Conservation (phyloP, 495 filamentous ascomycete species). For the Podospora fimiseda region DNA sequence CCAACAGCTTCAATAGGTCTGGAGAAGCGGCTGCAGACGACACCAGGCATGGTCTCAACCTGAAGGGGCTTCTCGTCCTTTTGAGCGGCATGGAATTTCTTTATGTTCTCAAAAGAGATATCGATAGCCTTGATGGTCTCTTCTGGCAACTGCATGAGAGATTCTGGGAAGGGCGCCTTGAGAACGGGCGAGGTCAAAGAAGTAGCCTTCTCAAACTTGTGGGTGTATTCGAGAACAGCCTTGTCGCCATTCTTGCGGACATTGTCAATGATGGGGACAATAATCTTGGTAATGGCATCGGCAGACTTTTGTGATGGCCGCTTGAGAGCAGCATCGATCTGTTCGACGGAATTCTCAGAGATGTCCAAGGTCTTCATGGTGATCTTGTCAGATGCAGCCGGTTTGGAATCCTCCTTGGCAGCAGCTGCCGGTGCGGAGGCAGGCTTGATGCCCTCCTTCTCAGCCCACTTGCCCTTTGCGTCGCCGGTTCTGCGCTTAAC, state of each 20-base stretch:
- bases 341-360: constrained; percentile 48
- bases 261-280: constrained; percentile 83
- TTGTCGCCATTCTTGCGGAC: constrained; percentile 76
- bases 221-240: constrained; percentile 82
- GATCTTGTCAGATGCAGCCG: constrained; percentile 57
- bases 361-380: constrained; percentile 75
- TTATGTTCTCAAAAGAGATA: constrained; percentile 85
- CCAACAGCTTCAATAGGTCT: constrained; percentile 90
- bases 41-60: constrained; percentile 96
- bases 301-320: constrained; percentile 89
- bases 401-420: constrained; percentile 34
- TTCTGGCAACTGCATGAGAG: constrained; percentile 73
- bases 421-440: constrained; percentile 31
- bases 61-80: constrained; percentile 67
- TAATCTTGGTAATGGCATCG: constrained; percentile 81
- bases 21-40: constrained; percentile 88
- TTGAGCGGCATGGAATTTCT: constrained; percentile 87
- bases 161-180: constrained; percentile 74
- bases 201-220: constrained; percentile 94
- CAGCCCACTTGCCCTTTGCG: constrained; percentile 84
- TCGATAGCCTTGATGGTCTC: constrained; percentile 91
- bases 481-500: constrained; percentile 86
- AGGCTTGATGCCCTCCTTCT: constrained; percentile 65
- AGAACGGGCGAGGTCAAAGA: constrained; percentile 84
- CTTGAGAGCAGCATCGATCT: constrained; percentile 64